Base-by-base conservation (phyloP, 805 yeast genomes). In the Debaryomyces hansenii region DNA sequence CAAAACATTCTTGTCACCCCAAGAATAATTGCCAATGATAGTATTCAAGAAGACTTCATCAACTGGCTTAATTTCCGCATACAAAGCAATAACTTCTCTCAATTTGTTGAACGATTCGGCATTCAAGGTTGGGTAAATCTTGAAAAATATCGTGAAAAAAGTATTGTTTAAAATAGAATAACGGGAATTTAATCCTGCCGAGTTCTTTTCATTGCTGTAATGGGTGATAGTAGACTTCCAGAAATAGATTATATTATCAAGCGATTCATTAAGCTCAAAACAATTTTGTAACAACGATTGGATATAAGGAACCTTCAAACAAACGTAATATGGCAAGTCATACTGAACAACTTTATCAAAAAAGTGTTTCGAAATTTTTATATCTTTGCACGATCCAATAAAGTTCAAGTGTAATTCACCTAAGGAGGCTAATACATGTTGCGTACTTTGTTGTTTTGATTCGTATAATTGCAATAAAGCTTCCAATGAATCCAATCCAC, bases 41-140 rank as follows among this genome's bases (percentile, higher is more conserved):
- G 87, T 87, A 63, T 88, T 89, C 64, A 89, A 78, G 58, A 89
- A 87, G n/a, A 88, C 84, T 63, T 87, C 92, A 63, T 87, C 92
- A 46, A 85, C 75, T 18, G 78, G 72, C 57, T 80, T 81, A 50
- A 82, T 70, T 40, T 72, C 72, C 42, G 81, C 74, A 60, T 85
- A 85, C 29, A 74, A 69, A 14, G 74, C 62, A 48, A 87, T 80
- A 43, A 86, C 62, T 41, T 77, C 72, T 58, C 79, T 79, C 54
- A 89, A 76, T 54, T 78, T 74, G 42, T 59, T 60, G 55, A 83
- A 78, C 4, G 90, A 85, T 52, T 80, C 79, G 7, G 68, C 70
- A 36, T 79, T 75, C 49, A 73, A 70, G 14, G 72, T 68, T 5
- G 80, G 81, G 62, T 73, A 82, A 40, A 70, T 71, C 49, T 77